Percentiles rank a stretch among this genome's conserved stretches.
phyloP scores from a whole-genome alignment of 495 filamentous ascomycete species.

The Penicillium subrubescens region DNA sequence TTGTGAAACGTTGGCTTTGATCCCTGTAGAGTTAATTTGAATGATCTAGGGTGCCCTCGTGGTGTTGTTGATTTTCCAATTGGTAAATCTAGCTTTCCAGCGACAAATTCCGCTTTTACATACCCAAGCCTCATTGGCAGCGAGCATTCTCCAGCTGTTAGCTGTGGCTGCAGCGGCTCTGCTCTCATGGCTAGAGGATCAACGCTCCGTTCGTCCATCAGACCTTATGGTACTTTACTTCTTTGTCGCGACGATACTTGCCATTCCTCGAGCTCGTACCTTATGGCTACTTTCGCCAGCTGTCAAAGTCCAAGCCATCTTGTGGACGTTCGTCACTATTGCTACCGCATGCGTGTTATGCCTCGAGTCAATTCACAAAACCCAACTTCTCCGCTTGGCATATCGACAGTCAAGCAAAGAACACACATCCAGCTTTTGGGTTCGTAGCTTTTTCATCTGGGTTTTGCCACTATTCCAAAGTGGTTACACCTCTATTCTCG shows the following conservation, averaged over 20 bases:
- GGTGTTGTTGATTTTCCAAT: slow-evolving; percentile 25
- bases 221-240: slow-evolving; percentile 38
- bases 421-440: slow-evolving; percentile 31
- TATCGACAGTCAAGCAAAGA: slow-evolving; percentile 29
- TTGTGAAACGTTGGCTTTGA: neutral
- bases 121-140: slow-evolving; percentile 18
- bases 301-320: neutral
- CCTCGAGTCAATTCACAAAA: slow-evolving; percentile 33
- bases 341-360: slow-evolving; percentile 14
- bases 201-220: slow-evolving; percentile 35
- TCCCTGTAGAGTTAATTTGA: neutral
- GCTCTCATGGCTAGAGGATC: slow-evolving; percentile 37
- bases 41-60: slow-evolving; percentile 3
- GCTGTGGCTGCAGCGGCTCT: slow-evolving; percentile 13
- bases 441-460: slow-evolving; percentile 36
- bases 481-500: slow-evolving; percentile 30
- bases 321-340: slow-evolving; percentile 22
- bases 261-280: slow-evolving; percentile 32
- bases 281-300: slow-evolving; percentile 25
- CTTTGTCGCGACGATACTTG: slow-evolving; percentile 22
- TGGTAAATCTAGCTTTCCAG: slow-evolving; percentile 26
- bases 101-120: slow-evolving; percentile 14
- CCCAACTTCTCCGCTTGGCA: slow-evolving; percentile 13
- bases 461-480: slow-evolving; percentile 29
- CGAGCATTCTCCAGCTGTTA: slow-evolving; percentile 20